Conservation (phyloP, 345 rosid species). For the Lagerstroemia speciosa region DNA sequence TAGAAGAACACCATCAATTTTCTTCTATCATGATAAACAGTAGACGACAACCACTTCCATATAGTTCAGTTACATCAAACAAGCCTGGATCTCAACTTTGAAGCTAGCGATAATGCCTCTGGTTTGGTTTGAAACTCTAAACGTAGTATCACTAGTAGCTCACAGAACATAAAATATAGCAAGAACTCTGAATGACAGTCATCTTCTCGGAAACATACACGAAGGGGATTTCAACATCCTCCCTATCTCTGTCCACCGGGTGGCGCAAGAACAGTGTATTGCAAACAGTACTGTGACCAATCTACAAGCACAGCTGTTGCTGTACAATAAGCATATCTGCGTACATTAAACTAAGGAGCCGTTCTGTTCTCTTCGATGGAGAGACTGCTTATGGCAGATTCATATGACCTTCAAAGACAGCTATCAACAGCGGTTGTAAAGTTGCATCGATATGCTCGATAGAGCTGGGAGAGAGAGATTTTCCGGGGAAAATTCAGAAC, state of each 20-base stretch:
- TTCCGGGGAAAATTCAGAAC: conserved; percentile 14
- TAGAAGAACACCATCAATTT: not conserved
- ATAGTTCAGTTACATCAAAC: not conserved
- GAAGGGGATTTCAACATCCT: not conserved
- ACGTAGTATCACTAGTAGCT: not conserved
- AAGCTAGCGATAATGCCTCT: not conserved
- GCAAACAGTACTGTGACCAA: not conserved
- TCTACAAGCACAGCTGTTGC: not conserved
- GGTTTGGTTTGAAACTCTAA: not conserved
- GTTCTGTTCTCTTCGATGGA: not conserved
- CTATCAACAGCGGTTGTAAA: not conserved
- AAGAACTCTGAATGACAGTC: not conserved
- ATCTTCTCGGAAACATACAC: not conserved
- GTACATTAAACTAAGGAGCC: not conserved
- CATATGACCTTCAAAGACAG: not conserved
- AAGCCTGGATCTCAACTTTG: not conserved
- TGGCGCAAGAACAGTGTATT: not conserved
- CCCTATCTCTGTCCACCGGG: not conserved
- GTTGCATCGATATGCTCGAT: not conserved
- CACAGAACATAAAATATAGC: not conserved
- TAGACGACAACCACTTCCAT: not conserved
- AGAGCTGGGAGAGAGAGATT: not conserved
- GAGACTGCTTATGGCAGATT: not conserved
- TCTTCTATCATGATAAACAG: not conserved
- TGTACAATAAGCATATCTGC: not conserved